Conservation (phyloP, 2,329 filamentous ascomycete genomes). For the Akanthomyces lecanii region DNA sequence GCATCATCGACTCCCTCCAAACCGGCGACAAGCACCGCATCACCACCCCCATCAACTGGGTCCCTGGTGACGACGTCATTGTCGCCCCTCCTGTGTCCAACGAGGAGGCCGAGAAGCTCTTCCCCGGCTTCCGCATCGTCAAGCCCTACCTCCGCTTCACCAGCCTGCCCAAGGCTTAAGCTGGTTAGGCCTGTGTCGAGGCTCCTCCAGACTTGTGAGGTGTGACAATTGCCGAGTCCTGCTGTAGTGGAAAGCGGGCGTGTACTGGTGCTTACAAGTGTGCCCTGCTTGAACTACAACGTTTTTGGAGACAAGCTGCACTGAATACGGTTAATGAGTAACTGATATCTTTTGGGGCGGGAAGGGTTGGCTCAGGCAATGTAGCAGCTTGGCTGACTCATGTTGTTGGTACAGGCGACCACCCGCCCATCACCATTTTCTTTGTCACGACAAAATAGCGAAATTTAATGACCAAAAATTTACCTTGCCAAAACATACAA, state of each 20-base stretch:
- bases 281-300: background rate
- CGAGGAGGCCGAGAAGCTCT: constrained; percentile 81
- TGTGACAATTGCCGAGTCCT: background rate
- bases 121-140: constrained; percentile 68
- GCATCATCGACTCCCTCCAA: constrained; percentile 75
- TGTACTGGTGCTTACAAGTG: background rate
- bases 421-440: background rate
- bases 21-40: constrained; percentile 83
- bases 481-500: background rate
- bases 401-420: background rate
- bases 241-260: background rate
- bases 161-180: constrained; percentile 52
- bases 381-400: too few relatives aligned
- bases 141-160: constrained; percentile 75
- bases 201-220: background rate
- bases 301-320: background rate
- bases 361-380: background rate
- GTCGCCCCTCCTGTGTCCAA: constrained; percentile 79
- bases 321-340: background rate
- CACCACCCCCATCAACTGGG: constrained; percentile 88
- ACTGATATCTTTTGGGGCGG: background rate
- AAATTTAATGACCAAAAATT: constrained; percentile 4
- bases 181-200: background rate
- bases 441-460: constrained; percentile 1
- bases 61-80: constrained; percentile 84